phyloP scores from a whole-genome alignment of 1,284 basidiomycete genomes.

The Inonotus hispidus region DNA sequence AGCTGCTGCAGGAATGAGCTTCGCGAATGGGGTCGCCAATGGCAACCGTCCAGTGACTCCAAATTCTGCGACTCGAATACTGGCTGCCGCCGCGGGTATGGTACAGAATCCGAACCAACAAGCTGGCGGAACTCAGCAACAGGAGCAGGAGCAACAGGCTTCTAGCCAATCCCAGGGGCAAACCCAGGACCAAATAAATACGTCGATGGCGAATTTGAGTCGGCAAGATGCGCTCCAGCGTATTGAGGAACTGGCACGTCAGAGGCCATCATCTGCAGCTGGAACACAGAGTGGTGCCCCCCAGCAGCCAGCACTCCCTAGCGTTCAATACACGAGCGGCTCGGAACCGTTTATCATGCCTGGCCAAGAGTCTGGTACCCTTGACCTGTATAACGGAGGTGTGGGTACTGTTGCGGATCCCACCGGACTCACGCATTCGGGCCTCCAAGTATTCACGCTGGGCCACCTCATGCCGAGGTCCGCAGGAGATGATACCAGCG shows the following conservation, averaged over 20 bases:
- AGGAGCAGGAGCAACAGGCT: slow-evolving; percentile 13
- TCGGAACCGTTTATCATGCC: slow-evolving; percentile 36
- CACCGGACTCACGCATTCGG: slow-evolving; percentile 44
- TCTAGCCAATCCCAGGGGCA: slow-evolving; percentile 13
- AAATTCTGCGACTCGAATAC: slow-evolving; percentile 18
- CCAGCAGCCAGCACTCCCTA: slow-evolving; percentile 16
- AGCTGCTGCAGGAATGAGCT: slow-evolving; percentile 37
- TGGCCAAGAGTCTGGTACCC: slow-evolving; percentile 14
- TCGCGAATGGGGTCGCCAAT: slow-evolving; percentile 25
- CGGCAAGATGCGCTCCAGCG: slow-evolving; percentile 45
- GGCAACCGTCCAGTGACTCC: slow-evolving; percentile 9
- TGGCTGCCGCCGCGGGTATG: slow-evolving; percentile 20
- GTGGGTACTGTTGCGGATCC: neutral
- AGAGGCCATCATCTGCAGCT: slow-evolving; percentile 33
- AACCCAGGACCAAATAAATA: slow-evolving; percentile 7
- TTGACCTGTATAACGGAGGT: slow-evolving; percentile 24
- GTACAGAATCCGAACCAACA: slow-evolving; percentile 19
- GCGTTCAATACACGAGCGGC: slow-evolving; percentile 25
- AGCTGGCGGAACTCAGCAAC: slow-evolving; percentile 17
- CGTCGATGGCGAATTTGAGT: slow-evolving; percentile 22
- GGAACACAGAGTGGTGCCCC: slow-evolving; percentile 17
- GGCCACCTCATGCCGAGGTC: slow-evolving; percentile 70
- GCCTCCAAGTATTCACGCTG: slow-evolving; percentile 76
- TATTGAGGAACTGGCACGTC: slow-evolving; percentile 45
- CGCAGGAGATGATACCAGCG: slow-evolving; percentile 45